Percentiles rank a stretch among this genome's conserved stretches.
Evolutionary conservation across 2,329 filamentous ascomycete species (phyloP).

Genomic region (Phialocephala subalpina): DNA sequence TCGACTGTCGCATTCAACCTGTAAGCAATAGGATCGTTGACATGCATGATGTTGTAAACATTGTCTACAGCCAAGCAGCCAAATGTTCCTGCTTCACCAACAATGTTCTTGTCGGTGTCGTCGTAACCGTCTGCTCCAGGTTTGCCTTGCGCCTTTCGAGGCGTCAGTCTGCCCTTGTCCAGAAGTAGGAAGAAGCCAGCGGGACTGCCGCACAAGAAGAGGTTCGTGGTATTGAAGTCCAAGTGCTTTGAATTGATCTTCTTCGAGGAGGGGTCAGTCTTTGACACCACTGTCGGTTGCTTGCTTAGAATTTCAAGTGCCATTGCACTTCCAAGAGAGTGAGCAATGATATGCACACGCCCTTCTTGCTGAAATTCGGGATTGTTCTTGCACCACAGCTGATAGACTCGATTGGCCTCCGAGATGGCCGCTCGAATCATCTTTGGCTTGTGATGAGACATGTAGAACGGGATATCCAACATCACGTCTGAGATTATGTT

Average conservation of each 20-base stretch:
- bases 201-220: constrained; percentile 91
- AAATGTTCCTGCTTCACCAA: constrained; percentile 81
- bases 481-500: constrained; percentile 97
- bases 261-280: constrained; percentile 51
- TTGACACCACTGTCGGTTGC: constrained; percentile 78
- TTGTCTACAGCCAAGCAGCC: constrained; percentile 95
- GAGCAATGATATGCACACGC: constrained; percentile 89
- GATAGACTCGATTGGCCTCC: constrained; percentile 95
- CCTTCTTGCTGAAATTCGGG: constrained; percentile 82
- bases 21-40: constrained; percentile 83
- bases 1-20: constrained; percentile 92
- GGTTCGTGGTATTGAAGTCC: constrained; percentile 89
- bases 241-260: constrained; percentile 68
- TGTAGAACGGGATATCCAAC: constrained; percentile 97
- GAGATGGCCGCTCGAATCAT: constrained; percentile 90
- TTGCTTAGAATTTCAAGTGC: constrained; percentile 88
- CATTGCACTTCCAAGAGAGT: constrained; percentile 95
- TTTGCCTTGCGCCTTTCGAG: constrained; percentile 79
- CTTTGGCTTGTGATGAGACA: constrained; percentile 93
- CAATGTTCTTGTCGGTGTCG: constrained; percentile 63
- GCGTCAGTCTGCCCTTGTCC: constrained; percentile 75
- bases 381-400: constrained; percentile 94
- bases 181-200: constrained; percentile 92
- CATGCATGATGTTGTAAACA: constrained; percentile 87
- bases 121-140: constrained; percentile 75